Base-by-base conservation (phyloP, 2,329 filamentous ascomycete species). In the Blastomyces silverae region DNA sequence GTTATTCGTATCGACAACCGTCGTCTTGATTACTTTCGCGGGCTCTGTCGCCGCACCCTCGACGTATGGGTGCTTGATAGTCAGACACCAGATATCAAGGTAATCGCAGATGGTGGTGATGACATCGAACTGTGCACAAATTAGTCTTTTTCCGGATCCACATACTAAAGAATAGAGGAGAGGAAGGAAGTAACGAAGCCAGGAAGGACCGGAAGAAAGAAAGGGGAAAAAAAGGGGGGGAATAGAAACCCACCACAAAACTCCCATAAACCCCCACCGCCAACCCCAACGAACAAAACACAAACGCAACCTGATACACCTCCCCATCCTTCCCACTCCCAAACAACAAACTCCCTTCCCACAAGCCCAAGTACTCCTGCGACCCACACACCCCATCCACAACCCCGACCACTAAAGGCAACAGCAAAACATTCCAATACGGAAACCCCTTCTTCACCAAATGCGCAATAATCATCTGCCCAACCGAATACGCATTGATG, bases 81-180 rank as follows among this genome's bases (percentile, higher is more conserved):
- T 96, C 75, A 99, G 81, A 75, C 94, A 99, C 91, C 92, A 97
- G 70, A 99, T 99, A 75, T 99, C 94, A 67, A 97, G 83, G 76
- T 96, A 96, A 76, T 99, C 94, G 79, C 94, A 99, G 71, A 99
- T 97, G 39, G 91, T 95, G 66, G 94, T 91, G 70, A 99, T 97
- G 64, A 97, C 92, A 75, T 97, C 94, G 42, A 96, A 78, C 81
- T 83, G 64, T 46, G 28, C 53, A n/a, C 28, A 20, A 6, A 13
- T 66, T 39, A 67, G 68, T 52, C 67, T 59, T 25, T 31, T 28
- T 39, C 15, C 31, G 15, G 31, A n/a, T 50, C 8, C 46, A 22
- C 46, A 50, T n/a, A 39, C 31, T n/a, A 62, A 4, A 62, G 25
- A 44, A 39, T 39, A 25, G 31, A 48, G 5, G 52, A 22, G 56